Conservation (phyloP, 2,329 filamentous ascomycete genomes). For the Penicillium polonicum region DNA sequence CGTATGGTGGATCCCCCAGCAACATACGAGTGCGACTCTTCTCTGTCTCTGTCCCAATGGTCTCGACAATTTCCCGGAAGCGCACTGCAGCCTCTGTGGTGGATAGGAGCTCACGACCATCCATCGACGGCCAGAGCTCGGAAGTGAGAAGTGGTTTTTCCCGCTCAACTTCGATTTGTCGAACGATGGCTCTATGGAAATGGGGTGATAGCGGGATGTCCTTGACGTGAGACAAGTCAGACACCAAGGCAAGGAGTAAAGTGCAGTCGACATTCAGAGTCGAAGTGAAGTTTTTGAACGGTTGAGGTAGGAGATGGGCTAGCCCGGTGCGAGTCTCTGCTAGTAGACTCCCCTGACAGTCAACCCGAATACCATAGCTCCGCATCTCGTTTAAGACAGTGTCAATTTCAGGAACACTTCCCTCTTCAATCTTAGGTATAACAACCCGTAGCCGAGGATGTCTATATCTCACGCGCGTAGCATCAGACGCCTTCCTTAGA, state of each 20-base stretch:
- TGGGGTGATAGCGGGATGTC: conserved; percentile 48
- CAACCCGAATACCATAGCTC: conserved; percentile 47
- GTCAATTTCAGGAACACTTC: conserved; percentile 55
- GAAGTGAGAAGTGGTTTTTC: conserved; percentile 60
- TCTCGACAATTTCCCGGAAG: conserved; percentile 65
- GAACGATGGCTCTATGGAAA: conserved; percentile 60
- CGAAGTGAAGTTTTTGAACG: conserved; percentile 43
- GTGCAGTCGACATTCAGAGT: conserved; percentile 56
- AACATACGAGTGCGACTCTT: conserved; percentile 60
- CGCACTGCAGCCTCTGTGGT: conserved; percentile 64
- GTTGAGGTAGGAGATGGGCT: conserved; percentile 39
- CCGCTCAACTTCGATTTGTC: conserved; percentile 65
- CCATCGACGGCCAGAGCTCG: conserved; percentile 63
- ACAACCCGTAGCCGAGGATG: conserved; percentile 61
- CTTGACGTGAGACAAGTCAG: conserved; percentile 66
- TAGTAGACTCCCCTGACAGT: conserved; percentile 33
- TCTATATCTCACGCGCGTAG: conserved; percentile 58
- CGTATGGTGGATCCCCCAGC: conserved; percentile 49
- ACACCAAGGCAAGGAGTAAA: conserved; percentile 69
- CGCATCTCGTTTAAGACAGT: conserved; percentile 57
- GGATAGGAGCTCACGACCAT: conserved; percentile 59
- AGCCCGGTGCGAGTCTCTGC: conserved; percentile 24
- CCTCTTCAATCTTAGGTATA: conserved; percentile 57
- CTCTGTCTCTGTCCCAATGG: conserved; percentile 63
- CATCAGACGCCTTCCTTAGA: conserved; percentile 57